Conservation (phyloP, 2,329 filamentous ascomycete genomes). For the Parastagonospora nodorum region DNA sequence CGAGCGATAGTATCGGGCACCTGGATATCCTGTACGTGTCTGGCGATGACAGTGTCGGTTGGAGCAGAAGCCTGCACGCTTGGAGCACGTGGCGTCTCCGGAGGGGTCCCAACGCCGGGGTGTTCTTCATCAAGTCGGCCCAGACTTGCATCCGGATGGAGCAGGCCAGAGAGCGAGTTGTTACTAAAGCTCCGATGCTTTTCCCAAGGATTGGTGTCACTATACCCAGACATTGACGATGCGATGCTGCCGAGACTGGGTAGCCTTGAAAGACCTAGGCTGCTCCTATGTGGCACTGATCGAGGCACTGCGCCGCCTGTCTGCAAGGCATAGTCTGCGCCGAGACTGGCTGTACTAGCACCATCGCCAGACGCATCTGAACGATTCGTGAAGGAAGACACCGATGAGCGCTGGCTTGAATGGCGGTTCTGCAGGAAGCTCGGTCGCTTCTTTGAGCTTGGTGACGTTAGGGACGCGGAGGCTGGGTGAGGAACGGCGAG, state of each 20-base stretch:
- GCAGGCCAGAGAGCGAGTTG: constrained; percentile 37
- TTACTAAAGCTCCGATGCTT: constrained; percentile 49
- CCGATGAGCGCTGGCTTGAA: constrained; percentile 63
- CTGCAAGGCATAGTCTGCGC: constrained; percentile 80
- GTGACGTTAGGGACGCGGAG: constrained; percentile 23
- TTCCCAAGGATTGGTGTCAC: constrained; percentile 51
- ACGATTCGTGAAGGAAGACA: constrained; percentile 59
- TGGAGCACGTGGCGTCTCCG: constrained; percentile 72
- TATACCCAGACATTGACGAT: constrained; percentile 68
- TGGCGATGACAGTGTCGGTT: constrained; percentile 86
- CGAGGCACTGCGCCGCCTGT: constrained; percentile 74
- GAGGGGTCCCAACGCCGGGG: constrained; percentile 53
- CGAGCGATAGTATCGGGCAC: constrained; percentile 86
- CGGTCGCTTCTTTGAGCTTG: constrained; percentile 52
- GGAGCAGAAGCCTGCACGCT: constrained; percentile 61
- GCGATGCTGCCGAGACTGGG: constrained; percentile 90
- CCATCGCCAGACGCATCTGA: constrained; percentile 63
- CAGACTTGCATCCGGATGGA: constrained; percentile 53
- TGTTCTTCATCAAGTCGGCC: constrained; percentile 66
- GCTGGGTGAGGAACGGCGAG: constrained; percentile 23
- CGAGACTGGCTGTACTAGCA: constrained; percentile 76
- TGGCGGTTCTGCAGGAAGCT: constrained; percentile 61
- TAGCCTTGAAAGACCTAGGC: constrained; percentile 69
- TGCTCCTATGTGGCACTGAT: constrained; percentile 49
- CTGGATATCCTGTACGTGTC: constrained; percentile 86